These are phyloP conservation scores for Rhytidhysteron rufulum DNA, from an alignment of 2,329 filamentous ascomycete genomes.

Conservation along the genomic window DNA sequence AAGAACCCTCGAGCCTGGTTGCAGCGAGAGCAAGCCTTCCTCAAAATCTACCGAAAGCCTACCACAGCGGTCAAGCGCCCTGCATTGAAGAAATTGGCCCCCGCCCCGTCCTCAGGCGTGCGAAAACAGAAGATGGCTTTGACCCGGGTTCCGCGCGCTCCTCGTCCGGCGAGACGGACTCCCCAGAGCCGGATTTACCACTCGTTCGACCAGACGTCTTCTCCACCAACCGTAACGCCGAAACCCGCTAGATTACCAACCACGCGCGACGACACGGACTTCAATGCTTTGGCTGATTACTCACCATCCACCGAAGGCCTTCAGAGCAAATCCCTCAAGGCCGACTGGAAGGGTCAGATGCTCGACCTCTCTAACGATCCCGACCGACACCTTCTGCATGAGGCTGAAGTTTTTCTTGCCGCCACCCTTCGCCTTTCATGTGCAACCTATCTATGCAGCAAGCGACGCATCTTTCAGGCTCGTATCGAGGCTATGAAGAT, in stretches of 20 bases:
- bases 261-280: slow-evolving; percentile 80
- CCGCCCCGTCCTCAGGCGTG: slow-evolving; percentile 29
- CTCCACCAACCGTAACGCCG: slow-evolving; percentile 24
- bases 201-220: slow-evolving; percentile 33
- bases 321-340: slow-evolving; percentile 69
- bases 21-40: slow-evolving; percentile 48
- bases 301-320: slow-evolving; percentile 67
- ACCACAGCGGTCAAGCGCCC: slow-evolving; percentile 36
- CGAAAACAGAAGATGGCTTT: slow-evolving; percentile 31
- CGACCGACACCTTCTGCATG: slow-evolving; percentile 66
- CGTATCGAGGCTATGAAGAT: slow-evolving; percentile 64
- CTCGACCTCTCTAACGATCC: slow-evolving; percentile 73
- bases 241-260: slow-evolving; percentile 45
- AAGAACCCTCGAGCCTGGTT: slow-evolving; percentile 41
- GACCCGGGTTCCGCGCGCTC: slow-evolving; percentile 27
- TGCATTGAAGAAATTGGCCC: slow-evolving; percentile 33
- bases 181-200: slow-evolving; percentile 25
- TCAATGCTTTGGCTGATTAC: slow-evolving; percentile 65
- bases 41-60: slow-evolving; percentile 45
- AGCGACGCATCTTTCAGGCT: slow-evolving; percentile 82
- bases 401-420: slow-evolving; percentile 73
- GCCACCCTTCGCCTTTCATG: slow-evolving; percentile 77
- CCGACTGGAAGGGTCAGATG: slow-evolving; percentile 80
- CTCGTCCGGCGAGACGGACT: slow-evolving; percentile 32
- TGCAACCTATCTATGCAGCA: slow-evolving; percentile 86